Conservation (phyloP, 306 rosid species). For the Quercus cerris region DNA sequence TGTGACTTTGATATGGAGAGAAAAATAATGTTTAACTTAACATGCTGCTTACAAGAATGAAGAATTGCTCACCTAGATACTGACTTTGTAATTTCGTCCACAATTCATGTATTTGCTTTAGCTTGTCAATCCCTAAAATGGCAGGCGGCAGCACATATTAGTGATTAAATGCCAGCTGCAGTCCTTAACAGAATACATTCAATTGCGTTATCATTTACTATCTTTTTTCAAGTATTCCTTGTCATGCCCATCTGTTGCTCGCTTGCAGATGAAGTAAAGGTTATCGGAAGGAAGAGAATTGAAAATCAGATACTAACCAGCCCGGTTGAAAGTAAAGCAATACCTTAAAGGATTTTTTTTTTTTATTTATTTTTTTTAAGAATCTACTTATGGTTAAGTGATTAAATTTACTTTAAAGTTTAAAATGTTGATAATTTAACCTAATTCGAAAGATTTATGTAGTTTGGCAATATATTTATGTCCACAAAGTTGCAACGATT, state of each 20-base stretch:
- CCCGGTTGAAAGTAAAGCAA: too few relatives aligned
- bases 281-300: background rate
- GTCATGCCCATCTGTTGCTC: background rate
- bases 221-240: background rate
- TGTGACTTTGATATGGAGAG: background rate
- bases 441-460: too few relatives aligned
- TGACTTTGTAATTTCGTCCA: background rate
- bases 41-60: background rate
- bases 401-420: too few relatives aligned
- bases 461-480: too few relatives aligned
- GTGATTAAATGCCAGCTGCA: background rate
- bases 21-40: background rate
- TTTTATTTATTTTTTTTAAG: too few relatives aligned
- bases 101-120: background rate
- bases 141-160: background rate
- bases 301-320: background rate
- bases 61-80: background rate
- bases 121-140: background rate
- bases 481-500: too few relatives aligned
- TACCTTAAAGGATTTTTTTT: too few relatives aligned
- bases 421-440: too few relatives aligned
- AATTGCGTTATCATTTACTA: background rate
- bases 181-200: background rate
- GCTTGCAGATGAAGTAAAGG: background rate
- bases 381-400: too few relatives aligned